Evolutionary conservation across 768 basidiomycete species (phyloP).

Genomic region (Pisolithus orientalis): DNA sequence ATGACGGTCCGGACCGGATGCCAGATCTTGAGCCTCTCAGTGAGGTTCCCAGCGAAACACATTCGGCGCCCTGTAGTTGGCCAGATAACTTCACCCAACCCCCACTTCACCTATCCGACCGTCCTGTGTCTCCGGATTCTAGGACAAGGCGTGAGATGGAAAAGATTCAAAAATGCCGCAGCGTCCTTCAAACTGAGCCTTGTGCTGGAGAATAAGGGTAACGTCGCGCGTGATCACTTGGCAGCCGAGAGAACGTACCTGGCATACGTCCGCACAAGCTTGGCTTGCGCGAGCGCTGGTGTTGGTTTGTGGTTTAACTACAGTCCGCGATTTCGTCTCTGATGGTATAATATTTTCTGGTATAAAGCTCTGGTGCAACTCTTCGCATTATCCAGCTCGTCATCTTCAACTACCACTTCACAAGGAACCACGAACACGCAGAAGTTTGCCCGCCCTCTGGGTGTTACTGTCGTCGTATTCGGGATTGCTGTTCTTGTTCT

Average conservation of each 20-base stretch:
- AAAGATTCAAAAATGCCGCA: slow-evolving; percentile 1
- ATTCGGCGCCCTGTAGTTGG: slow-evolving; percentile 3
- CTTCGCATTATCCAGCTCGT: slow-evolving; percentile 33
- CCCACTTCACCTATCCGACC: background rate
- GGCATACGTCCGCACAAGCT: slow-evolving; percentile 59
- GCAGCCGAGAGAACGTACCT: slow-evolving; percentile 60
- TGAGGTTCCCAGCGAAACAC: slow-evolving; percentile 4
- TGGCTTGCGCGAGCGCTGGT: slow-evolving; percentile 52
- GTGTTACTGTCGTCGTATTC: slow-evolving; percentile 41
- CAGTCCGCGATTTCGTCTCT: no score
- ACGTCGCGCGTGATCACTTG: slow-evolving; percentile 58
- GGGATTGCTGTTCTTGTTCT: slow-evolving; percentile 43
- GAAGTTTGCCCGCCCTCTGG: slow-evolving; percentile 43
- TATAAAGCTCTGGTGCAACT: slow-evolving; percentile 49
- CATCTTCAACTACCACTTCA: slow-evolving; percentile 4
- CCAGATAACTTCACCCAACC: background rate
- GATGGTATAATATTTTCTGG: background rate
- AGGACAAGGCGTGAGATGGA: no score
- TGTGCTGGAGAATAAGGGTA: slow-evolving; percentile 51
- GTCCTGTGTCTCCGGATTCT: background rate
- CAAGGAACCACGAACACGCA: slow-evolving; percentile 5
- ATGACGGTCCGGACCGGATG: slow-evolving; percentile 8
- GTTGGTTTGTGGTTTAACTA: slow-evolving; percentile 39
- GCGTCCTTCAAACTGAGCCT: slow-evolving; percentile 20
- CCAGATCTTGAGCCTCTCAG: slow-evolving; percentile 19